Evolutionary conservation across 306 rosid species (phyloP).

Genomic region (Quercus suber): DNA sequence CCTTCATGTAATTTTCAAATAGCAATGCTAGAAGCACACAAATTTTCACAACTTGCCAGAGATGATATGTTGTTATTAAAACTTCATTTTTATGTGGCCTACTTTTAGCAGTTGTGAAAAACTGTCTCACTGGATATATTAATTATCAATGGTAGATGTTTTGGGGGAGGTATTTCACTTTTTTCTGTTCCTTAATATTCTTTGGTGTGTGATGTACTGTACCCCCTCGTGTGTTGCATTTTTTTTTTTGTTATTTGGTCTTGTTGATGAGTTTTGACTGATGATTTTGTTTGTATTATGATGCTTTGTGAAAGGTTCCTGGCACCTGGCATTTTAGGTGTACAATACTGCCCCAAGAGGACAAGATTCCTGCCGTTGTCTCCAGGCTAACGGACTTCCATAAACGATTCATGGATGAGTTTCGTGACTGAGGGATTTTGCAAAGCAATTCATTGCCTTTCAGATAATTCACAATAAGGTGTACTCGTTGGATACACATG

Average conservation of each 20-base stretch:
- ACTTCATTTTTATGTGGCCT: too few species aligned
- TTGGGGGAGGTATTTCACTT: too few species aligned
- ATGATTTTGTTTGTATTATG: slow-evolving; percentile 10
- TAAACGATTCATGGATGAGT: slow-evolving; percentile 65
- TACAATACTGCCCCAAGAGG: slow-evolving; percentile 93
- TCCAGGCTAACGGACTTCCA: slow-evolving; percentile 83
- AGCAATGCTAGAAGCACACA: too few species aligned
- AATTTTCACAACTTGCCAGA: too few species aligned
- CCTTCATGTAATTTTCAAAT: too few species aligned
- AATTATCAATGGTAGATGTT: too few species aligned
- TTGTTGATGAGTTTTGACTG: neutral
- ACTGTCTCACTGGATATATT: too few species aligned
- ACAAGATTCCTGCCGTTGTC: slow-evolving; percentile 85
- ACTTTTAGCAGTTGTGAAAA: too few species aligned
- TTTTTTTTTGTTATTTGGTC: neutral
- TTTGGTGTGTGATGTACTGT: neutral
- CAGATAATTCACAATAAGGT: slow-evolving; percentile 15
- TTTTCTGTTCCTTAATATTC: neutral
- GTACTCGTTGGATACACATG: slow-evolving; percentile 1
- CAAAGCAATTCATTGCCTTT: neutral
- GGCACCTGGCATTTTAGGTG: slow-evolving; percentile 99
- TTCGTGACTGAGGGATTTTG: slow-evolving; percentile 41
- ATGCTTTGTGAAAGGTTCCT: slow-evolving; percentile 55
- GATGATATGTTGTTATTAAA: too few species aligned
- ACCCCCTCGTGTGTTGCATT: neutral